phyloP scores from a whole-genome alignment of 1,284 basidiomycete genomes.

The Cryptococcus sp. region DNA sequence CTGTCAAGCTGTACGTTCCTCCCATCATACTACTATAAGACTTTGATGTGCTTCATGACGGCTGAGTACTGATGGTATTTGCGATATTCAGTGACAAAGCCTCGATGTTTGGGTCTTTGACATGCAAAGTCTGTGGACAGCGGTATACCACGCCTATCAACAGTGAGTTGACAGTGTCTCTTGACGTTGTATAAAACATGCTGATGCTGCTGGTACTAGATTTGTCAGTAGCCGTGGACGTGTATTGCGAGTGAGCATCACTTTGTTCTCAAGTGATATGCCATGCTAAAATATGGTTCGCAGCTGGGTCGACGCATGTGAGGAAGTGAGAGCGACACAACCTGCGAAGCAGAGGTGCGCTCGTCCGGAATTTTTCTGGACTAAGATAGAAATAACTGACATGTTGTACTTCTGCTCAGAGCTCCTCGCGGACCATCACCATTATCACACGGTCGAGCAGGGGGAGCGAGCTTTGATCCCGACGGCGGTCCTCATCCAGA shows the following conservation, averaged over 20 bases:
- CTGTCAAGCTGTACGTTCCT: constrained; percentile 40
- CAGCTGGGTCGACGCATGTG: constrained; percentile 53
- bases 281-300: constrained; percentile 12
- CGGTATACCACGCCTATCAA: constrained; percentile 43
- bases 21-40: too few relatives aligned
- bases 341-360: constrained; percentile 35
- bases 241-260: constrained; percentile 45
- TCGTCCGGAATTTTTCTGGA: background rate
- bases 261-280: background rate
- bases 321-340: constrained; percentile 42
- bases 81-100: constrained; percentile 37
- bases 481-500: constrained; percentile 19
- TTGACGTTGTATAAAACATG: background rate
- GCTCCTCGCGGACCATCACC: constrained; percentile 26
- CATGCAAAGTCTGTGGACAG: constrained; percentile 49
- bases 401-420: constrained; percentile 10
- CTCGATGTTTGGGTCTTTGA: constrained; percentile 42
- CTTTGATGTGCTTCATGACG: background rate
- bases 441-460: constrained; percentile 29
- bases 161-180: constrained; percentile 26
- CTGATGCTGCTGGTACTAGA: constrained; percentile 24
- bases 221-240: constrained; percentile 47
- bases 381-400: constrained; percentile 1
- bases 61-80: background rate
- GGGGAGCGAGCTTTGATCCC: constrained; percentile 22